Evolutionary conservation across 805 yeast genomes (phyloP).

Genomic region (Candida berthetii): DNA sequence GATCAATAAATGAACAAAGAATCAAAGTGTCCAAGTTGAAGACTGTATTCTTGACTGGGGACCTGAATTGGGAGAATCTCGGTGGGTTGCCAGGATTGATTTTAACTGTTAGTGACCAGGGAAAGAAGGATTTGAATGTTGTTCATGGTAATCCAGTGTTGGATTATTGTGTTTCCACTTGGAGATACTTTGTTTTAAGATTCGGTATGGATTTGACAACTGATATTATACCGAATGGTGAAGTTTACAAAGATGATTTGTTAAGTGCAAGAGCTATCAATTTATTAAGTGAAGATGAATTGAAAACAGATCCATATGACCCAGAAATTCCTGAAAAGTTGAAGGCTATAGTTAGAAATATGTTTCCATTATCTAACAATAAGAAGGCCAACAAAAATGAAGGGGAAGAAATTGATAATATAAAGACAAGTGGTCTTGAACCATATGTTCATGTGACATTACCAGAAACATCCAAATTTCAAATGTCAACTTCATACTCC

Average conservation of each 20-base stretch:
- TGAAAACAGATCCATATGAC: neutral
- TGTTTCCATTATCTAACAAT: conserved; percentile 49
- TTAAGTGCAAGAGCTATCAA: conserved; percentile 31
- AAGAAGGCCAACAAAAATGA: conserved; percentile 27
- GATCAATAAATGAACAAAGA: conserved; percentile 59
- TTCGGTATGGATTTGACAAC: conserved; percentile 52
- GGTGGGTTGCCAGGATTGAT: conserved; percentile 94
- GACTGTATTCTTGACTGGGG: conserved; percentile 74
- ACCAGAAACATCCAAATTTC: conserved; percentile 17
- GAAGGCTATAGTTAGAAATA: conserved; percentile 32
- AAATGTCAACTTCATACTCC: conserved; percentile 56
- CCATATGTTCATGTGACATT: conserved; percentile 28
- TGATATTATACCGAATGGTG: conserved; percentile 15
- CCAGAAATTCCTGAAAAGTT: conserved; percentile 5
- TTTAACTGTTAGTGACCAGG: conserved; percentile 76
- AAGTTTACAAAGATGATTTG: conserved; percentile 25
- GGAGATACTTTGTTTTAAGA: conserved; percentile 86
- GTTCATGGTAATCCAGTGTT: conserved; percentile 42
- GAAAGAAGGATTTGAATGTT: conserved; percentile 49
- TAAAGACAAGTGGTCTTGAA: conserved; percentile 29
- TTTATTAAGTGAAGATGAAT: conserved; percentile 2
- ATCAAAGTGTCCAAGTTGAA: conserved; percentile 51
- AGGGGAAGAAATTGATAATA: conserved; percentile 12
- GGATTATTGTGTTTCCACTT: conserved; percentile 61
- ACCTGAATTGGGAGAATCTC: conserved; percentile 65